Conservation (phyloP, 345 rosid species). For the Eucalyptus melliodora region DNA sequence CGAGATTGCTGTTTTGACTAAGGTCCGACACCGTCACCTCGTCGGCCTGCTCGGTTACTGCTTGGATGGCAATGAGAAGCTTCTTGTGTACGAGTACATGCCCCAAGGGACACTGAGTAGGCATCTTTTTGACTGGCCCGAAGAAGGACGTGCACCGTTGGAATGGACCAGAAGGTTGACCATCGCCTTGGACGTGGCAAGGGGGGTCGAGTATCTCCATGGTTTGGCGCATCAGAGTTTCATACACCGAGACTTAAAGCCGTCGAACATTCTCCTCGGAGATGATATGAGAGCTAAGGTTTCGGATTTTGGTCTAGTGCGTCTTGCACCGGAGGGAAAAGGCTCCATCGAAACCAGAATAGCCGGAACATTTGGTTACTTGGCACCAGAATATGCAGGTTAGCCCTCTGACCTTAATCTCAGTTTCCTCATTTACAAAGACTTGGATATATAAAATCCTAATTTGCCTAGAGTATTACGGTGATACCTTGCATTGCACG, state of each 20-base stretch:
- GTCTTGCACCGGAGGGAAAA: conserved; percentile 88
- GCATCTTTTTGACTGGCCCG: conserved; percentile 57
- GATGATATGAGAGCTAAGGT: conserved; percentile 93
- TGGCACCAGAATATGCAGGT: conserved; percentile 97
- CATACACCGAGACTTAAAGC: conserved; percentile 84
- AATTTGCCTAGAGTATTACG: not conserved
- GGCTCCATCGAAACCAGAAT: conserved; percentile 74
- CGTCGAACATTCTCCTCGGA: conserved; percentile 84
- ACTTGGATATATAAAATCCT: not conserved
- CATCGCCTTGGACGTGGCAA: conserved; percentile 81
- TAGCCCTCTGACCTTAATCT: not conserved
- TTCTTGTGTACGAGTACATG: conserved; percentile 82
- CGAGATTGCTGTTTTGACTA: conserved; percentile 75
- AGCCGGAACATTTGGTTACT: conserved; percentile 93
- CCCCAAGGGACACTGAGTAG: conserved; percentile 76
- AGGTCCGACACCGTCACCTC: conserved; percentile 77
- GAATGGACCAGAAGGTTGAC: conserved; percentile 74
- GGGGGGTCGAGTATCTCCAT: conserved; percentile 94
- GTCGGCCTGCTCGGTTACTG: conserved; percentile 85
- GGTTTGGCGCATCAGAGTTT: conserved; percentile 87
- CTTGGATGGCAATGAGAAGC: conserved; percentile 85
- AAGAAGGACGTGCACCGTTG: conserved; percentile 49
- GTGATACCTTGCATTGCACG: not conserved
- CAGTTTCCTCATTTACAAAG: not conserved
- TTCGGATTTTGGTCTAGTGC: conserved; percentile 84